phyloP scores from a whole-genome alignment of 306 rosid species.

The Medicago ruthenica region DNA sequence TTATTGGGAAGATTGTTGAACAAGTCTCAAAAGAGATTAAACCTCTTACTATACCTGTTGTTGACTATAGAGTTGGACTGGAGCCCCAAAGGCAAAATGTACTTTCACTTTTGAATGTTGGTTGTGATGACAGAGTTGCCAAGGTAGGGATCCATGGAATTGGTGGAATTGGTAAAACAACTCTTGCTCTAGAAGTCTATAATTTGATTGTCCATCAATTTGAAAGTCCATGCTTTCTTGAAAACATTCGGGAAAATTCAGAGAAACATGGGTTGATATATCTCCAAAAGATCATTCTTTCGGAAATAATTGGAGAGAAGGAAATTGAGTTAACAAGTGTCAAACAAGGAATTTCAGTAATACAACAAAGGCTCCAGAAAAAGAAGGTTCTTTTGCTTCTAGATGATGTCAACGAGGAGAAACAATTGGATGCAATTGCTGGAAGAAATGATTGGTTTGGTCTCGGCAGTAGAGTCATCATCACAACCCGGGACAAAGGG shows the following conservation, averaged over 20 bases:
- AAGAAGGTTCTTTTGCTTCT: background rate
- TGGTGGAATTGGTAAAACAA: background rate
- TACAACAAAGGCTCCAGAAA: slow-evolving; percentile 16
- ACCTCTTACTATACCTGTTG: background rate
- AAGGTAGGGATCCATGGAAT: slow-evolving; percentile 25
- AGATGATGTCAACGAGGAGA: slow-evolving; percentile 22
- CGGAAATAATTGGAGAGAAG: background rate
- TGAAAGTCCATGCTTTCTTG: slow-evolving; percentile 18
- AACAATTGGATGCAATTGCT: slow-evolving; percentile 31
- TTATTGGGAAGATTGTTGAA: background rate
- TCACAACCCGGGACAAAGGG: slow-evolving; percentile 41
- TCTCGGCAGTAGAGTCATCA: slow-evolving; percentile 40
- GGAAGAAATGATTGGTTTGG: slow-evolving; percentile 25
- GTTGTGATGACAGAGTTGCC: background rate
- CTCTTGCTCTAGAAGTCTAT: background rate
- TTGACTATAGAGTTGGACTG: background rate
- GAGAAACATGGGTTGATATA: background rate
- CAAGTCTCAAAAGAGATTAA: slow-evolving; percentile 9
- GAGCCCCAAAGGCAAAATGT: background rate
- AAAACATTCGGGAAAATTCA: background rate
- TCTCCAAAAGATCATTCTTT: background rate
- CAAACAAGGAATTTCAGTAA: background rate
- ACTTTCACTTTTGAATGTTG: background rate
- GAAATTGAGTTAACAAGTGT: background rate
- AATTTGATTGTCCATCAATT: background rate